A percentile compares a stretch with the other conserved stretches of the same genome.
These are phyloP conservation scores for Suillus ampliporus DNA, from an alignment of 768 basidiomycete species.

Conservation along the genomic window DNA sequence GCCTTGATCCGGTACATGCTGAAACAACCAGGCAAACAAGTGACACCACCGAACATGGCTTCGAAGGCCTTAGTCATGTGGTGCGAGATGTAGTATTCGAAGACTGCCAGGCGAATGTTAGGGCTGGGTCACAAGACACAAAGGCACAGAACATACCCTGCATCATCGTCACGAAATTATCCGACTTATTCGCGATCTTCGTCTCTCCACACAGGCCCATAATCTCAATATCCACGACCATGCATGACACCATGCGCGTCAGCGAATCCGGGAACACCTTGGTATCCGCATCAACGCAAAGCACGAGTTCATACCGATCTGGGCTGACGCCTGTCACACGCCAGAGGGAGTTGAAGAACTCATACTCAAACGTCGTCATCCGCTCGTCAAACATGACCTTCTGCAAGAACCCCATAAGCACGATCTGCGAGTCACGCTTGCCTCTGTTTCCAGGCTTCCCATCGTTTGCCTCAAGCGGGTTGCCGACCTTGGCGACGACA, in stretches of 20 bases:
- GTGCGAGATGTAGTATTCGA: slow-evolving; percentile 99
- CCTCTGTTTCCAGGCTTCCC: slow-evolving; percentile 97
- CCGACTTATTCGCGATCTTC: slow-evolving; percentile 99
- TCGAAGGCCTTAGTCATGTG: slow-evolving; percentile 99
- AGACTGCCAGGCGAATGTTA: slow-evolving; percentile 59
- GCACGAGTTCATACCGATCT: slow-evolving; percentile 92
- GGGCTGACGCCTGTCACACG: slow-evolving; percentile 93
- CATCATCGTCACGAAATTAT: slow-evolving; percentile 99
- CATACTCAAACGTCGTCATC: slow-evolving; percentile 99
- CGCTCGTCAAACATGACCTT: slow-evolving; percentile 99
- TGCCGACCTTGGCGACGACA: slow-evolving; percentile 94
- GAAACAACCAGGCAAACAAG: slow-evolving; percentile 99
- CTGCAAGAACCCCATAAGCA: slow-evolving; percentile 97
- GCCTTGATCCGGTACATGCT: slow-evolving; percentile 99
- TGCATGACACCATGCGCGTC: slow-evolving; percentile 94
- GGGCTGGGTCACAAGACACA: slow-evolving; percentile 13
- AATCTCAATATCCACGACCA: slow-evolving; percentile 96
- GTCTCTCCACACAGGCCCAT: slow-evolving; percentile 99
- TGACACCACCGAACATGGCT: slow-evolving; percentile 99
- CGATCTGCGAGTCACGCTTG: slow-evolving; percentile 97
- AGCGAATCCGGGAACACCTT: slow-evolving; percentile 99
- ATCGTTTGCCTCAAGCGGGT: slow-evolving; percentile 87
- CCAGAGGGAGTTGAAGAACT: slow-evolving; percentile 99
- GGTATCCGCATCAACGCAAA: slow-evolving; percentile 97
- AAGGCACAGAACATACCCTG: slow-evolving; percentile 70